Evolutionary conservation across 139 green algal genomes (phyloP).

Genomic region (Tetraselmis chui): DNA sequence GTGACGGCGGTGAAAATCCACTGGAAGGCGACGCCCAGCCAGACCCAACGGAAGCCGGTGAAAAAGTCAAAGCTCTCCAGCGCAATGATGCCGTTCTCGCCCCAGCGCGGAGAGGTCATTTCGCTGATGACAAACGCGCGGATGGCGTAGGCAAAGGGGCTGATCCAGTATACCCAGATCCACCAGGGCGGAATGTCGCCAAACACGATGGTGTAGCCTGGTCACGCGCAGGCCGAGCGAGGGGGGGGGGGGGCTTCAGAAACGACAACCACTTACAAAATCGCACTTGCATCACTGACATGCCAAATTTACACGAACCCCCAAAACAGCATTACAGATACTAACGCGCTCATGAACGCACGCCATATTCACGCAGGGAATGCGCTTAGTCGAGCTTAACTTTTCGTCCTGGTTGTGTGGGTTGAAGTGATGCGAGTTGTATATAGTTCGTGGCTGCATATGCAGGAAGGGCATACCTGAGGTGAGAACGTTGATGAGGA

Average conservation of each 20-base stretch:
- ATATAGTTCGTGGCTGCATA: no score
- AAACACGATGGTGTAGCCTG: slow-evolving; percentile 12
- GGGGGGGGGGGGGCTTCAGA: slow-evolving; percentile 31
- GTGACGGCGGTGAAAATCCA: slow-evolving; percentile 22
- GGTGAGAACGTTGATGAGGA: background rate
- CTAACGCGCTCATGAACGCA: slow-evolving; percentile 46
- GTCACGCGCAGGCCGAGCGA: slow-evolving; percentile 13
- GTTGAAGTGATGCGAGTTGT: no score
- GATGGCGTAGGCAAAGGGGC: slow-evolving; percentile 48
- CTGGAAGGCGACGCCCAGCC: slow-evolving; percentile 36
- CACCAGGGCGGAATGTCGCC: slow-evolving; percentile 26
- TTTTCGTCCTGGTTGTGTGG: no score
- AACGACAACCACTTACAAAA: no score
- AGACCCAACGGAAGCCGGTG: slow-evolving; percentile 48
- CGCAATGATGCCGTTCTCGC: background rate
- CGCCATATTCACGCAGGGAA: slow-evolving; percentile 12
- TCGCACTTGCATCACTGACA: no score
- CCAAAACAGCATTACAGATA: slow-evolving; percentile 55
- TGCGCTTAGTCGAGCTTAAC: no score
- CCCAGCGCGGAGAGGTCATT: slow-evolving; percentile 42
- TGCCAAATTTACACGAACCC: no score
- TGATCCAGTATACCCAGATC: slow-evolving; percentile 55
- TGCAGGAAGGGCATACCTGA: no score
- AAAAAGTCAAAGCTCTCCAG: slow-evolving; percentile 50
- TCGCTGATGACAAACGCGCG: slow-evolving; percentile 57